Conservation (phyloP, 306 rosid species). For the Cicer judaicum region DNA sequence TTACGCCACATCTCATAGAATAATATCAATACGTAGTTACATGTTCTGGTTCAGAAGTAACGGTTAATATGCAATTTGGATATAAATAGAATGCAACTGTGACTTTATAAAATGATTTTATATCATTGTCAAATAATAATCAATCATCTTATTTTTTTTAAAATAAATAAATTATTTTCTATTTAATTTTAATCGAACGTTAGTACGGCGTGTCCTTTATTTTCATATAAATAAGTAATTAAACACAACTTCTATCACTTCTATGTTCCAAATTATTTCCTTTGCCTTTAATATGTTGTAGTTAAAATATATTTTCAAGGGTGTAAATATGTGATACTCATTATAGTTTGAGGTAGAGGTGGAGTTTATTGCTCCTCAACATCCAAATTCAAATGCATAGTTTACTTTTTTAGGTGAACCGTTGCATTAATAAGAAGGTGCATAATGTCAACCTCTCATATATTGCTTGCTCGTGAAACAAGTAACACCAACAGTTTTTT, state of each 20-base stretch:
- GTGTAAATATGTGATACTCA: not conserved
- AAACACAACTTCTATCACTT: not conserved
- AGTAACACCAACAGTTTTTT: not conserved
- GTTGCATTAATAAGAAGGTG: conserved; percentile 7
- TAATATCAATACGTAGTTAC: not conserved
- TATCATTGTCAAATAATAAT: no score
- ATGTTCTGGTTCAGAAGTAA: not conserved
- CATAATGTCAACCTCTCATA: conserved; percentile 6
- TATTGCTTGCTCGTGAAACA: conserved; percentile 3
- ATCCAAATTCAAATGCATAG: not conserved
- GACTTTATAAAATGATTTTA: no score
- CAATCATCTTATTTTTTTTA: no score
- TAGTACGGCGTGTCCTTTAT: no score
- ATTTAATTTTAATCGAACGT: no score
- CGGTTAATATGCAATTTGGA: not conserved
- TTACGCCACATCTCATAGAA: not conserved
- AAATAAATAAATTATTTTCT: no score
- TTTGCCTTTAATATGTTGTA: not conserved
- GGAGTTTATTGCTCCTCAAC: conserved; percentile 6
- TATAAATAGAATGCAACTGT: not conserved
- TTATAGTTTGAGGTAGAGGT: not conserved
- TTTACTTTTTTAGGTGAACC: not conserved
- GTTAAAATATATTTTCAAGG: not conserved
- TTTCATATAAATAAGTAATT: not conserved
- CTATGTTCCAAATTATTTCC: not conserved